Evolutionary conservation across 179 eudicot genomes (phyloP).

Genomic region (Patellifolia procumbens): DNA sequence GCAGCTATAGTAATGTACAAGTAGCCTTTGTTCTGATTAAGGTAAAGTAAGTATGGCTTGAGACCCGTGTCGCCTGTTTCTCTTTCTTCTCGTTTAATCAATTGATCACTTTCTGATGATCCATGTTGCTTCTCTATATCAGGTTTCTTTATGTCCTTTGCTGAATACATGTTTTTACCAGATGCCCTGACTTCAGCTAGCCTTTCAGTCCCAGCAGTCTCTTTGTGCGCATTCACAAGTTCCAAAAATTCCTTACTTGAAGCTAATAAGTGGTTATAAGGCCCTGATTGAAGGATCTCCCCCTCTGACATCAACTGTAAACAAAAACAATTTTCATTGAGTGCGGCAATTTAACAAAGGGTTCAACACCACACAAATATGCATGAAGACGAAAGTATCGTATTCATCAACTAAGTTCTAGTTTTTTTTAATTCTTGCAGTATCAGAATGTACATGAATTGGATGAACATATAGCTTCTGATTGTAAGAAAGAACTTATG

Average conservation of each 20-base stretch:
- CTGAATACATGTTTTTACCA: slow-evolving; percentile 21
- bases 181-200: slow-evolving; percentile 37
- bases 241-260: slow-evolving; percentile 62
- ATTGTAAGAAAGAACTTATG: no score
- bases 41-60: slow-evolving; percentile 61
- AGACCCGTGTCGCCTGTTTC: slow-evolving; percentile 79
- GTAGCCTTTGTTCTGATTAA: slow-evolving; percentile 60
- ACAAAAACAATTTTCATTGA: slow-evolving; percentile 1
- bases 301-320: slow-evolving; percentile 71
- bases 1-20: slow-evolving; percentile 45
- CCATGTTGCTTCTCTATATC: slow-evolving; percentile 29
- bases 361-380: no score
- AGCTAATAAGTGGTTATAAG: slow-evolving; percentile 55
- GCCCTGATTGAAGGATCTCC: slow-evolving; percentile 56
- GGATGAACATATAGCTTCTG: no score
- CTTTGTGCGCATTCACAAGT: slow-evolving; percentile 75
- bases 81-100: slow-evolving; percentile 73
- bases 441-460: no score
- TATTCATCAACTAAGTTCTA: no score
- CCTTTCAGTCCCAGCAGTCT: slow-evolving; percentile 72
- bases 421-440: no score
- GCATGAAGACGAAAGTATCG: no score
- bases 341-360: no score
- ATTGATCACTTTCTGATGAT: slow-evolving; percentile 41
- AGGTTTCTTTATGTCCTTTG: slow-evolving; percentile 42